Evolutionary conservation across 208 protist genomes (phyloP).

Genomic region (Trypanosoma caninum): DNA sequence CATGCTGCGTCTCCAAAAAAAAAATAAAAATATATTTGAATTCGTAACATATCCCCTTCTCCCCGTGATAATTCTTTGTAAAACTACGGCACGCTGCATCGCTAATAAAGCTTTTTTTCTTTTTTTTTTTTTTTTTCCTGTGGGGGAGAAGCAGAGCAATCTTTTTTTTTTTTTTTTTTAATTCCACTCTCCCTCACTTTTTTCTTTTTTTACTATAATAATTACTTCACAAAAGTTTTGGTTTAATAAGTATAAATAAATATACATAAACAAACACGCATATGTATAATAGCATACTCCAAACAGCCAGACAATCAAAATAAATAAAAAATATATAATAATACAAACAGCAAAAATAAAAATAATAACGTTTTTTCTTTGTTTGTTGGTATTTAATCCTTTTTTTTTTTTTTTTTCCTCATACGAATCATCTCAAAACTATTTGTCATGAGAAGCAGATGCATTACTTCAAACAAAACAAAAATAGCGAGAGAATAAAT

Average conservation of each 20-base stretch:
- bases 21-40: too few species aligned
- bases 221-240: not conserved
- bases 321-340: slow-evolving; percentile 11
- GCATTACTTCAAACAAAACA: too few species aligned
- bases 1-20: too few species aligned
- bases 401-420: not conserved
- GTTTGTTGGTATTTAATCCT: not conserved
- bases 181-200: not conserved
- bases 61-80: too few species aligned
- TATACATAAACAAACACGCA: not conserved
- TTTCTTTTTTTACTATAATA: not conserved
- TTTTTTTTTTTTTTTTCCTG: not conserved
- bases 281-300: not conserved
- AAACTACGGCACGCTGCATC: not conserved
- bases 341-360: slow-evolving; percentile 12
- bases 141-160: not conserved
- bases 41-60: too few species aligned
- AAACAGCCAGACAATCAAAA: slow-evolving; percentile 11
- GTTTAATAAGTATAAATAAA: too few species aligned
- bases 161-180: not conserved
- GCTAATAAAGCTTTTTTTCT: not conserved
- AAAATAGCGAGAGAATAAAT: too few species aligned
- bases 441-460: too few species aligned
- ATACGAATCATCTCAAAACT: not conserved
- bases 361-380: not conserved